Conservation (phyloP, 129 eudicot species). For the Cynara cardunculus region DNA sequence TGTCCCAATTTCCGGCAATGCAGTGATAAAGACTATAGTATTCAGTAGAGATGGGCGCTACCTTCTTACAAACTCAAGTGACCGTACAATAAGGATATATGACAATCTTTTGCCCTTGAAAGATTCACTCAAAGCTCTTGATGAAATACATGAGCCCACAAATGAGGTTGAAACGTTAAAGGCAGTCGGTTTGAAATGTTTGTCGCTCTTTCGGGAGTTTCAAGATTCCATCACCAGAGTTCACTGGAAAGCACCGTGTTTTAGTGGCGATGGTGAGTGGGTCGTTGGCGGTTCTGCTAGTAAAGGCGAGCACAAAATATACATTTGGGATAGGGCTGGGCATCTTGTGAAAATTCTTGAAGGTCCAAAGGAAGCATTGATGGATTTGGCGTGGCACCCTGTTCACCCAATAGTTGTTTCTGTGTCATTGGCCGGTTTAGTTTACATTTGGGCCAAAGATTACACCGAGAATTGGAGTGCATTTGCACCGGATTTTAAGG, state of each 20-base stretch:
- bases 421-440: conserved; percentile 84
- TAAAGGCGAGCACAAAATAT: conserved; percentile 98
- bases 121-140: conserved; percentile 49
- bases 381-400: conserved; percentile 98
- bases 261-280: conserved; percentile 99
- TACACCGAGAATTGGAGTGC: conserved; percentile 99
- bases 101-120: conserved; percentile 71
- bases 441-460: conserved; percentile 97
- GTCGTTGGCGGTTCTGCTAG: conserved; percentile 96
- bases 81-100: conserved; percentile 79
- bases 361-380: conserved; percentile 94
- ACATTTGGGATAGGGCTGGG: conserved; percentile 97
- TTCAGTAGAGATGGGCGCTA: conserved; percentile 81
- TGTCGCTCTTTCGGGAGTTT: conserved; percentile 72
- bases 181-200: conserved; percentile 52
- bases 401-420: conserved; percentile 88
- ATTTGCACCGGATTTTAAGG: conserved; percentile 97
- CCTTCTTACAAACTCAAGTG: conserved; percentile 90
- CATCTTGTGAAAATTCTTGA: conserved; percentile 96
- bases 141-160: conserved; percentile 1
- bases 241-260: conserved; percentile 98
- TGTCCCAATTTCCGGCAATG: conserved; percentile 55
- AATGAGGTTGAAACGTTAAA: conserved; percentile 56
- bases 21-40: conserved; percentile 75
- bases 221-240: conserved; percentile 87